These are phyloP conservation scores for Blastobotrys muscicola DNA, from an alignment of 805 yeast genomes.

Conservation along the genomic window DNA sequence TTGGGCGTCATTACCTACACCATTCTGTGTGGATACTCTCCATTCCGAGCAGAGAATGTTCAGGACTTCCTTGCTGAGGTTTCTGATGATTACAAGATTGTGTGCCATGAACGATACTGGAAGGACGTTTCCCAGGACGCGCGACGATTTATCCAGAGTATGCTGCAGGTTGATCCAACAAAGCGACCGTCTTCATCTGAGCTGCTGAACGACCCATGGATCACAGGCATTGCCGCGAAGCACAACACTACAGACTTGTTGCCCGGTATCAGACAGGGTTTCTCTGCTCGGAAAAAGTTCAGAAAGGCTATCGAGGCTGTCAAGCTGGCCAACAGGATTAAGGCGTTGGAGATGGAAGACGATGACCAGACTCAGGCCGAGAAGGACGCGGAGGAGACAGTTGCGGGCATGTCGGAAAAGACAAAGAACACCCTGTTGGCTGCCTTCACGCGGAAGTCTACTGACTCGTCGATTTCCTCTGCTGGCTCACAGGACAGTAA, in stretches of 20 bases:
- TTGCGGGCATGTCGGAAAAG: background rate
- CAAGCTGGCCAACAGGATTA: slow-evolving; percentile 67
- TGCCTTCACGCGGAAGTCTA: background rate
- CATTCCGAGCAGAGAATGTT: slow-evolving; percentile 78
- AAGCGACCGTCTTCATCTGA: slow-evolving; percentile 60
- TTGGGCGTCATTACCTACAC: slow-evolving; percentile 90
- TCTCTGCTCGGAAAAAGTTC: slow-evolving; percentile 76
- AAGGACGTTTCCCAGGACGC: slow-evolving; percentile 70
- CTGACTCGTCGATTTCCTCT: slow-evolving; percentile 2
- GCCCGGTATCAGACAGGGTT: slow-evolving; percentile 70
- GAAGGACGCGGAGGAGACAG: slow-evolving; percentile 42
- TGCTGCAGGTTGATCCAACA: slow-evolving; percentile 58
- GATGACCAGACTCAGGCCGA: slow-evolving; percentile 45
- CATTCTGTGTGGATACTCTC: slow-evolving; percentile 82
- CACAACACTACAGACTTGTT: slow-evolving; percentile 52
- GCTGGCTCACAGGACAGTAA: background rate
- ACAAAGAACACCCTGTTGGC: too few relatives aligned
- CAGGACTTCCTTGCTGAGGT: slow-evolving; percentile 77
- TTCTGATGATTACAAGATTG: slow-evolving; percentile 59
- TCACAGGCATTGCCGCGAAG: slow-evolving; percentile 37
- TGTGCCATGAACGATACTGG: slow-evolving; percentile 87
- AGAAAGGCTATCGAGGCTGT: slow-evolving; percentile 81
- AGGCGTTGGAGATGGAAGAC: slow-evolving; percentile 49
- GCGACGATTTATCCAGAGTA: slow-evolving; percentile 60
- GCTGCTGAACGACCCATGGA: slow-evolving; percentile 69